Percentiles rank a stretch among this genome's conserved stretches.
Evolutionary conservation across 129 eudicot species (phyloP).

Genomic region (Escallonia rubra): DNA sequence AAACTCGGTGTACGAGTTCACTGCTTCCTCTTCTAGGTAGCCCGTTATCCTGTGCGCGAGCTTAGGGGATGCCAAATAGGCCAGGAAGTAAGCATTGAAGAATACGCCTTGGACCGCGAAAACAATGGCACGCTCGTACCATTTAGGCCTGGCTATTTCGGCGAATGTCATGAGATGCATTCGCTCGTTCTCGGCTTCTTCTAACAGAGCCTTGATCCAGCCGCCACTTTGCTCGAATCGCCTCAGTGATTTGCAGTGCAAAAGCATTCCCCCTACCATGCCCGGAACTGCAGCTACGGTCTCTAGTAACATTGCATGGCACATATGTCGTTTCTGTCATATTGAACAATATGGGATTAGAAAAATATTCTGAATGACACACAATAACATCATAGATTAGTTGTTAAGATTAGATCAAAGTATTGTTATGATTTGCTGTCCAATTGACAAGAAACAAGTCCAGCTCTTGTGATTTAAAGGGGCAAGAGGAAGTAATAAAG

Average conservation of each 20-base stretch:
- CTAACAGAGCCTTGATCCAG: constrained; percentile 51
- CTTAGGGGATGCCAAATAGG: constrained; percentile 48
- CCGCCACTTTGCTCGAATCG: constrained; percentile 65
- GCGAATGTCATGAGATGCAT: constrained; percentile 61
- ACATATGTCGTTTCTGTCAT: constrained; percentile 40
- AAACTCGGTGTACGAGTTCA: constrained; percentile 50
- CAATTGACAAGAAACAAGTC: no score
- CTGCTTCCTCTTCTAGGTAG: constrained; percentile 52
- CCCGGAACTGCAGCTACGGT: constrained; percentile 61
- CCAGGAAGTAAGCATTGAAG: constrained; percentile 46
- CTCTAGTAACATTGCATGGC: constrained; percentile 49
- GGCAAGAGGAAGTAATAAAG: no score
- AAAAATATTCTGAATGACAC: neutral
- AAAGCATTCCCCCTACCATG: constrained; percentile 54
- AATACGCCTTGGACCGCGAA: constrained; percentile 51
- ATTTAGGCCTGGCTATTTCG: constrained; percentile 32
- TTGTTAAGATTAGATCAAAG: no score
- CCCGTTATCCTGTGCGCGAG: constrained; percentile 50
- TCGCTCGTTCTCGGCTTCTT: constrained; percentile 59
- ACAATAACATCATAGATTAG: neutral
- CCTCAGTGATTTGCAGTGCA: constrained; percentile 50
- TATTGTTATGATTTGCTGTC: no score
- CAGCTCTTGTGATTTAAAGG: no score
- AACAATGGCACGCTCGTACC: constrained; percentile 54
- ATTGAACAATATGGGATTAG: neutral